Base-by-base conservation (phyloP, 2,329 filamentous ascomycete genomes). In the Neophaeococcomyces aloes region DNA sequence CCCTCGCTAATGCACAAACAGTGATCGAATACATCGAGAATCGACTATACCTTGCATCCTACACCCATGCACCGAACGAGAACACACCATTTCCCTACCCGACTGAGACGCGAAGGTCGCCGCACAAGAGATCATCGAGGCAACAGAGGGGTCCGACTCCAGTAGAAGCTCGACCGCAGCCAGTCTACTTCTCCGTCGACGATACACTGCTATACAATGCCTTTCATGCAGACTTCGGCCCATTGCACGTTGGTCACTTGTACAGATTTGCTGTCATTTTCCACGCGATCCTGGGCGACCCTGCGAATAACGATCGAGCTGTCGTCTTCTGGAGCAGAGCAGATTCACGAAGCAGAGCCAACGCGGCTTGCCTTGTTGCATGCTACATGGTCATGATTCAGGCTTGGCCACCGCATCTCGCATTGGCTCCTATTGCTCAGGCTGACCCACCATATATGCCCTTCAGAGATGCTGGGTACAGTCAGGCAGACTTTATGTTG, bases 341-440 rank as follows among this genome's bases (percentile, higher is more conserved):
- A 4, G 88, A 98, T 66, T 81, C 89, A 25, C 80, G 87, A 60
- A 95, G 88, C 84, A 76, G 62, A 40, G 91, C 61, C 53, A 98
- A 98, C 65, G 87, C 91, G 37, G 87, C 91, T 21, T 95, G 88
- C 62, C 76, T 98, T 59, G 77, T 98, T 35, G 89, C 91, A 43
- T 94, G 87, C 69, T 98, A 98, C 69, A 96, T 98, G 88, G 88
- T 98, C 33, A 69, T 98, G 52, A 94, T 98, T 56, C 91, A 98
- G 67, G 86, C 85, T 32, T 98, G 91, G 91, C 86, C 91, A 36
- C 91, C 91, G 41, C 91, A 98, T 69, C 71, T 96, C 56, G 91
- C 91, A 27, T 76, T 98, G 32, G 89, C 89, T 10, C 91, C 91
- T 11, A 94, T 98, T 59, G 86, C 91, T 5, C 91, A 98, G 67